phyloP scores from a whole-genome alignment of 2,329 filamentous ascomycete genomes.

The Clarireedia homoeocarpa region DNA sequence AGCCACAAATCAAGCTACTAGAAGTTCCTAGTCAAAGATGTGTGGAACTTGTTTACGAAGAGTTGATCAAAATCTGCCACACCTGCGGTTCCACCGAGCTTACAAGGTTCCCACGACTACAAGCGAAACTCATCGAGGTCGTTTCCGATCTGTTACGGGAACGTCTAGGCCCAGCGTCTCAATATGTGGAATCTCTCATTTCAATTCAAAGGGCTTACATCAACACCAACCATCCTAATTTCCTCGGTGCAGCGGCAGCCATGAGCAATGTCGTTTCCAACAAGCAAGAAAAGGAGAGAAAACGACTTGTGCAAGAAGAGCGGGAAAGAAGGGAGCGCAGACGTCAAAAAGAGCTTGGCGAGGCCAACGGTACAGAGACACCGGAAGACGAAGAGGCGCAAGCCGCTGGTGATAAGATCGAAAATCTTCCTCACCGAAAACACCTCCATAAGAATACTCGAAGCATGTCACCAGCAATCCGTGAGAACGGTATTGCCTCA shows the following conservation, averaged over 20 bases:
- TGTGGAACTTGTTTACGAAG: constrained; percentile 96
- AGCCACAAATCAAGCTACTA: constrained; percentile 95
- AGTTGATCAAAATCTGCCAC: constrained; percentile 98
- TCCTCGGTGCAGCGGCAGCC: constrained; percentile 88
- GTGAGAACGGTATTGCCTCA: constrained; percentile 61
- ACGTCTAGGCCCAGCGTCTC: constrained; percentile 78
- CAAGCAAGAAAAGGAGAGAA: constrained; percentile 90
- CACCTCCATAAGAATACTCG: constrained; percentile 46
- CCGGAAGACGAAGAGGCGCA: constrained; percentile 51
- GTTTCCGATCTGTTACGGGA: constrained; percentile 93
- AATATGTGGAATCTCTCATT: constrained; percentile 92
- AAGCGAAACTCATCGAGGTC: constrained; percentile 95
- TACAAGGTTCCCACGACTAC: constrained; percentile 81
- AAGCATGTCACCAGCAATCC: constrained; percentile 76
- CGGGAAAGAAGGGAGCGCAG: constrained; percentile 77
- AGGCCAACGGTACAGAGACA: constrained; percentile 61
- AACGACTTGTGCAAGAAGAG: constrained; percentile 71
- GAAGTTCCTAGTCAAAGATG: constrained; percentile 93
- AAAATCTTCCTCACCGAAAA: constrained; percentile 53
- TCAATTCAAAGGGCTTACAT: constrained; percentile 97
- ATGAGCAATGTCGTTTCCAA: constrained; percentile 96
- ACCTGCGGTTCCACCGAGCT: constrained; percentile 95
- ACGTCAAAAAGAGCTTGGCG: constrained; percentile 72
- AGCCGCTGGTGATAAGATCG: constrained; percentile 39
- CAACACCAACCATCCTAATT: constrained; percentile 99